phyloP scores from a whole-genome alignment of 306 rosid species.

The Urtica urens region DNA sequence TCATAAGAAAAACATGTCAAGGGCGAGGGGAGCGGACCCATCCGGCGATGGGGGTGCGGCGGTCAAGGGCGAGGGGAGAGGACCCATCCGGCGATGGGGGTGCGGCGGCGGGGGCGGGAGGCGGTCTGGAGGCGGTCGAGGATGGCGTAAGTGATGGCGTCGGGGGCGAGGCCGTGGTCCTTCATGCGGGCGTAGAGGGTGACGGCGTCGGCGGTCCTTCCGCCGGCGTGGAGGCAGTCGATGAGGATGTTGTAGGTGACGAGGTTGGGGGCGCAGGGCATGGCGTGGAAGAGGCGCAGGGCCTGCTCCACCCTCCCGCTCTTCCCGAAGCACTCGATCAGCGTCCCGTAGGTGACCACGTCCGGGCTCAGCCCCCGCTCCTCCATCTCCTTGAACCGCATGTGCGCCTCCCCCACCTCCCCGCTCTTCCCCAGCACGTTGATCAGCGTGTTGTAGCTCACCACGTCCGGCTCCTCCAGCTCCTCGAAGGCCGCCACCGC shows the following conservation, averaged over 20 bases:
- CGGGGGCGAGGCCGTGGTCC: constrained; percentile 85
- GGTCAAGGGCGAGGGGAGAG: constrained; percentile 83
- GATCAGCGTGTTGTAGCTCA: constrained; percentile 79
- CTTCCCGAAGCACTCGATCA: constrained; percentile 92
- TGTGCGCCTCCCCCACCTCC: constrained; percentile 89
- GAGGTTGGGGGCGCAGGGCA: constrained; percentile 78
- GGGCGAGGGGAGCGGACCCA: constrained; percentile 94
- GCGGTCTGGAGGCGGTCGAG: constrained; percentile 85
- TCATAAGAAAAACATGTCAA: no score
- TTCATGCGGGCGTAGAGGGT: constrained; percentile 78
- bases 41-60: constrained; percentile 84
- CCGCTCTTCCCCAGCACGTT: constrained; percentile 96
- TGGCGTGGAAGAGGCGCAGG: constrained; percentile 58
- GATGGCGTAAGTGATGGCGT: constrained; percentile 71
- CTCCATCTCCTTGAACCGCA: constrained; percentile 87
- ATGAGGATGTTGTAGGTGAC: constrained; percentile 82
- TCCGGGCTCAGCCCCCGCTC: constrained; percentile 81
- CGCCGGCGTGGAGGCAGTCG: constrained; percentile 82
- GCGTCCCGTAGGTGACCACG: constrained; percentile 89
- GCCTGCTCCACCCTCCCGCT: constrained; percentile 88
- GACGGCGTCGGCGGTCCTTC: constrained; percentile 85
- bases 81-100: constrained; percentile 92
- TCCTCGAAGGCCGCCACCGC: constrained; percentile 67
- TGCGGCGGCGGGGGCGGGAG: constrained; percentile 65
- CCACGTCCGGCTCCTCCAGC: constrained; percentile 69